Percentiles rank a stretch among this genome's conserved stretches.
Conservation (phyloP, 495 filamentous ascomycete species). For the Xylaria castorea region DNA sequence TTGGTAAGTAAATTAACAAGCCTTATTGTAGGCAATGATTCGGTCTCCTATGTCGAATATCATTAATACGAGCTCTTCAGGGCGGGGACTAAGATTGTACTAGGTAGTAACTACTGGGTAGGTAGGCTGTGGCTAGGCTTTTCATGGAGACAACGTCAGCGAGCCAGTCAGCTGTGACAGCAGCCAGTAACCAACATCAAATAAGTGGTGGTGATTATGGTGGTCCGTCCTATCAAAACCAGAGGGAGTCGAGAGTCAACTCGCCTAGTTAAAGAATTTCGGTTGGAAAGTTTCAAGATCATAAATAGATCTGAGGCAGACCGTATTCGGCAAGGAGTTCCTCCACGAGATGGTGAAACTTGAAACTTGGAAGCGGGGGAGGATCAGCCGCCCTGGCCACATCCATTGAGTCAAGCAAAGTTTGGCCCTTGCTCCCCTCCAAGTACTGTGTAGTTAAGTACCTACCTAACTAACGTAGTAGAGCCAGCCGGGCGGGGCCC, state of each 20-base stretch:
- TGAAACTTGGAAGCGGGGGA: conserved; percentile 3
- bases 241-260: too few species aligned
- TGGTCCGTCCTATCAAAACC: too few species aligned
- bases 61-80: conserved; percentile 1
- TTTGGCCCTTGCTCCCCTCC: background rate
- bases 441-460: too few species aligned
- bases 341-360: background rate
- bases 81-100: background rate
- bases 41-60: background rate
- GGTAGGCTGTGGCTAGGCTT: background rate
- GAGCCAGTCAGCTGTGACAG: background rate
- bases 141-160: background rate
- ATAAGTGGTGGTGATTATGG: too few species aligned
- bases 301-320: background rate
- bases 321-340: background rate
- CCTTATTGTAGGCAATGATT: too few species aligned
- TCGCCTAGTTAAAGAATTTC: background rate
- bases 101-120: background rate
- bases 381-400: background rate
- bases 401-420: background rate
- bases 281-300: background rate
- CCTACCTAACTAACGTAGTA: too few species aligned
- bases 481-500: background rate
- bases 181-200: background rate
- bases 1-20: too few species aligned